Percentiles rank a stretch among this genome's conserved stretches.
These are phyloP conservation scores for Lolium multiflorum DNA, from an alignment of 176 grass and related monocot genomes.

Conservation along the genomic window DNA sequence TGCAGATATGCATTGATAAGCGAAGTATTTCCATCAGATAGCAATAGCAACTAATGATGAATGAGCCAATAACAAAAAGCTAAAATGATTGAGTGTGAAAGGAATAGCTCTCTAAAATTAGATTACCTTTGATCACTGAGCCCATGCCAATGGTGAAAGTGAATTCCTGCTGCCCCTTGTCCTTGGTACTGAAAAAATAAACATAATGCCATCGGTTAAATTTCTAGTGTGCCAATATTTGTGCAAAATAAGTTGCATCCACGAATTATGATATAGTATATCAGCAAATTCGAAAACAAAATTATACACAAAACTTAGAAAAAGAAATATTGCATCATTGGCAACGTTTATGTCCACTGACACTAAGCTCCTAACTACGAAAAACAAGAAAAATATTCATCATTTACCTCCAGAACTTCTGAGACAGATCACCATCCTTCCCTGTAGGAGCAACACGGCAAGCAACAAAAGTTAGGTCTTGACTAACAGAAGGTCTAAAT, in stretches of 20 bases:
- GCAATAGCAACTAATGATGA: background rate
- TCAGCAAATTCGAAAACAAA: background rate
- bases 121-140: constrained; percentile 83
- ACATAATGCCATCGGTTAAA: background rate
- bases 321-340: background rate
- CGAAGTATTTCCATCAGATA: background rate
- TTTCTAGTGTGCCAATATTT: background rate
- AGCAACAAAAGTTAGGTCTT: constrained; percentile 3
- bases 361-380: background rate
- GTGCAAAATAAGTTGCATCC: background rate
- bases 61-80: background rate
- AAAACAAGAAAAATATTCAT: constrained; percentile 24
- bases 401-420: constrained; percentile 96
- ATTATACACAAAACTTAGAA: background rate
- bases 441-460: constrained; percentile 52
- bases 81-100: background rate
- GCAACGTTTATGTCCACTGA: background rate
- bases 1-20: constrained; percentile 3
- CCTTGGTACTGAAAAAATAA: constrained; percentile 79
- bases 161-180: constrained; percentile 81
- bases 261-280: background rate
- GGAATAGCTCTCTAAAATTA: background rate
- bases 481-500: background rate
- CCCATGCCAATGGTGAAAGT: constrained; percentile 78
- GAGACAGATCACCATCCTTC: constrained; percentile 79